phyloP scores from a whole-genome alignment of 2,329 filamentous ascomycete species.

The Neonectria neomacrospora region DNA sequence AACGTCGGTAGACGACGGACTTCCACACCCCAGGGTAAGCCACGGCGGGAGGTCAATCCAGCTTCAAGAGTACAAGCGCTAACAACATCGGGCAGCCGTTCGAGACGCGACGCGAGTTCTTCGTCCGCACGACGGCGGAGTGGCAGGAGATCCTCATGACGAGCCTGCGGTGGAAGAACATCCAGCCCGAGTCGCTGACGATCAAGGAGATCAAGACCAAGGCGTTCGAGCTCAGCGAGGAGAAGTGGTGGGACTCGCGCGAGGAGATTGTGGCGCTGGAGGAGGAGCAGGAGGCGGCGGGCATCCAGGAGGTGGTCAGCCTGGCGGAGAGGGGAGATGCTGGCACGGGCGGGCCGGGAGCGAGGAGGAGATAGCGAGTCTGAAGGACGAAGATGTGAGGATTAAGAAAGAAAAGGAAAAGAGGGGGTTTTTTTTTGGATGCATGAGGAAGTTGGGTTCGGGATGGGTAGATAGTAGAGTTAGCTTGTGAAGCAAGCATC shows the following conservation, averaged over 20 bases:
- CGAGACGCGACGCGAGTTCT: conserved; percentile 92
- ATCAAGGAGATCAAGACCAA: conserved; percentile 93
- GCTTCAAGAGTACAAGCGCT: background rate
- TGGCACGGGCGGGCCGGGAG: conserved; percentile 49
- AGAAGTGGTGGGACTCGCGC: conserved; percentile 98
- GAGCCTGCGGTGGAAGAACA: conserved; percentile 74
- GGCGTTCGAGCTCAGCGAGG: conserved; percentile 90
- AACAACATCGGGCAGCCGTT: conserved; percentile 71
- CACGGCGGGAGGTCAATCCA: background rate
- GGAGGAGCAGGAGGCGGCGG: conserved; percentile 94
- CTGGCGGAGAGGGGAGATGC: conserved; percentile 77
- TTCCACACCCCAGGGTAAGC: conserved; percentile 75
- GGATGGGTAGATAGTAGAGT: background rate
- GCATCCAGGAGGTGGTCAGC: conserved; percentile 94
- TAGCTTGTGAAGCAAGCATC: background rate
- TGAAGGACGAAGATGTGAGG: background rate
- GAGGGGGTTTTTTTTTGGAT: too few relatives aligned
- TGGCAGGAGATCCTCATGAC: conserved; percentile 92
- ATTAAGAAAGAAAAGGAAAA: background rate
- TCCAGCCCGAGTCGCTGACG: conserved; percentile 73
- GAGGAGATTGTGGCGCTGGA: conserved; percentile 93
- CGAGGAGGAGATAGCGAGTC: conserved; percentile 46
- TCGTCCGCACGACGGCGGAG: conserved; percentile 83
- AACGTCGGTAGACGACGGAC: conserved; percentile 74
- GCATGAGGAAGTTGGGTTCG: background rate